A percentile compares a stretch with the other conserved stretches of the same genome.
phyloP scores from a whole-genome alignment of 164 flowering plant genomes.

The Liriodendron chinense region DNA sequence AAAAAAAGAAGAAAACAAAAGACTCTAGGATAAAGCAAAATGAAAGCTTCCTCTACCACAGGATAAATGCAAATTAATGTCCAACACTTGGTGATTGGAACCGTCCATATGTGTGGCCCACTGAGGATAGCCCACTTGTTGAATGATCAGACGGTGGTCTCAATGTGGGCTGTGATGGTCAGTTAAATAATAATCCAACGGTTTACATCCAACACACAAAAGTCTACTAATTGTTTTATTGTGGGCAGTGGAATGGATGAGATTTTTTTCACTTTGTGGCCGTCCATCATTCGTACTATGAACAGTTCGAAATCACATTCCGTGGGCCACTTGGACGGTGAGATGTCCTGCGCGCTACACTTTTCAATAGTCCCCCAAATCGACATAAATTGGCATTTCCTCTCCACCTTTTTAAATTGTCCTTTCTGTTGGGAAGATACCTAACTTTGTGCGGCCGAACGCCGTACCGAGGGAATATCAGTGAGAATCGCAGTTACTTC shows the following conservation, averaged over 20 bases:
- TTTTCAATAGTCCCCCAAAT: not conserved
- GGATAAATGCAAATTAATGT: not conserved
- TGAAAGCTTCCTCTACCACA: not conserved
- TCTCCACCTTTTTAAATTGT: not conserved
- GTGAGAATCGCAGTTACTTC: too few species aligned
- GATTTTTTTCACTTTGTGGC: not conserved
- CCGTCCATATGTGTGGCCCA: not conserved
- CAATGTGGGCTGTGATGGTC: not conserved
- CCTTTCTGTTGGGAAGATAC: not conserved
- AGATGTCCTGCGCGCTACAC: not conserved
- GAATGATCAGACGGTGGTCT: not conserved
- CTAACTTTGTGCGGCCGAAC: not conserved
- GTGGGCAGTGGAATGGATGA: not conserved
- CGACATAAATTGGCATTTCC: not conserved
- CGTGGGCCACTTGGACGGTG: not conserved
- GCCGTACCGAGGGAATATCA: too few species aligned
- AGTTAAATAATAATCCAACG: too few species aligned
- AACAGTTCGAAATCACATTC: not conserved
- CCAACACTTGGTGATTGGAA: not conserved
- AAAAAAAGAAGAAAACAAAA: not conserved
- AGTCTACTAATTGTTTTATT: not conserved
- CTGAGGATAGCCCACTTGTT: not conserved
- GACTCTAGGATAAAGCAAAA: not conserved
- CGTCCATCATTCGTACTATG: not conserved
- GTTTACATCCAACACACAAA: too few species aligned